Evolutionary conservation across 345 rosid genomes (phyloP), one percentile per base, ranked within the genome.

Genomic region (Euphorbia tirucalli): DNA sequence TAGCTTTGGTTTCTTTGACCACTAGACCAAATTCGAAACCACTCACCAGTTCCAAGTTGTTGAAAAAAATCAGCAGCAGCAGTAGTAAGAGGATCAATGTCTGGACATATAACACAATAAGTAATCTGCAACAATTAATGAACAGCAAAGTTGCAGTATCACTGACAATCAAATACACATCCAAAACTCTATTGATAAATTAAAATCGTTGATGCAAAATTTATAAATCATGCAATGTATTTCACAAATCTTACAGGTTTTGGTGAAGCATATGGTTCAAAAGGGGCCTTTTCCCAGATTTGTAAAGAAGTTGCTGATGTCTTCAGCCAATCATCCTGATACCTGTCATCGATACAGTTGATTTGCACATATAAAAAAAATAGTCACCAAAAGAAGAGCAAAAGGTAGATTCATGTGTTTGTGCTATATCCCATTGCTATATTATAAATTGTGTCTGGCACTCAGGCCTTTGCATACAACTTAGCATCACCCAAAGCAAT

Each of bases 311-410:
- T 87, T 69, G 94, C 82, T 41, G 99, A 88, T 74, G 93, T 81
- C 83, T 91, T 93, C 57, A 95, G 93, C 99, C 99, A 95, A 84
- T 95, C 98, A 78, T 95, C 98, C 85, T 95, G 99, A 84, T 95
- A 95, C 83, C 99, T 95, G 74, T 70, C 30, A 71, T 60, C 63
- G 39, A 74, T 70, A 35, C 43, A 74, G 31, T 58, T 56, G 13
- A 59, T 41, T 64, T 56, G 54, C 18, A 66, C 16, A 8, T 61
- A 11, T 3, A 6, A 21, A n/a, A 10, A 56, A 5, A 61, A 35
- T 11, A 59, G 59, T 5, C 25, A 43, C 43, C 30, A 37, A 65
- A 65, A 65, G 9, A n/a, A n/a, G 52, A 6, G 22, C 1, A 35
- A 7, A 37, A 35, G 14, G 16, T 9, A 11, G 14, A 39, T n/a